A percentile compares a stretch with the other conserved stretches of the same genome.
Evolutionary conservation across 78 protist genomes (phyloP).

Genomic region (Pigoraptor vietnamica): DNA sequence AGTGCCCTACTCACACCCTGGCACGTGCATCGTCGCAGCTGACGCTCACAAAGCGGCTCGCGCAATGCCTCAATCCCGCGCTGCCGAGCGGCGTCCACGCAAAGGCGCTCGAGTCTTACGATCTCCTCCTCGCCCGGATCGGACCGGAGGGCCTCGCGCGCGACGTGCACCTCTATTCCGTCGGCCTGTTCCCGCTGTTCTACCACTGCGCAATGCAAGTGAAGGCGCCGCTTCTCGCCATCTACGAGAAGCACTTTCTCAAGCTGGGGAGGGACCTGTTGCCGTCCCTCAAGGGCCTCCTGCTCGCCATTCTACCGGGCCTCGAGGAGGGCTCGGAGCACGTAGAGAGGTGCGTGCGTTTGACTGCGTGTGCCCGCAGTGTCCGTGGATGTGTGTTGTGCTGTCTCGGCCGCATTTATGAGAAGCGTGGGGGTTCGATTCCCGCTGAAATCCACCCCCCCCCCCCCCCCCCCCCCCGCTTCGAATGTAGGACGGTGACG

Average conservation of each 20-base stretch:
- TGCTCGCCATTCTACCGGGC: slow-evolving; percentile 31
- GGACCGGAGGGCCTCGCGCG: slow-evolving; percentile 7
- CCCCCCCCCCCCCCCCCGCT: too few relatives aligned
- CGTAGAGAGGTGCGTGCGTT: not conserved
- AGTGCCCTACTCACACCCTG: too few relatives aligned
- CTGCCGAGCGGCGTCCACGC: slow-evolving; percentile 49
- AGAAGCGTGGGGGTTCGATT: not conserved
- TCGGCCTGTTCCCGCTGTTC: slow-evolving; percentile 34
- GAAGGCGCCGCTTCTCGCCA: slow-evolving; percentile 26
- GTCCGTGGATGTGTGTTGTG: not conserved
- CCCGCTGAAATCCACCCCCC: too few relatives aligned
- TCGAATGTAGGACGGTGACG: not conserved
- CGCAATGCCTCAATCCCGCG: slow-evolving; percentile 39
- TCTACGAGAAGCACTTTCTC: slow-evolving; percentile 30
- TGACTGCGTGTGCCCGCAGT: not conserved
- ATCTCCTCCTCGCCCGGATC: slow-evolving; percentile 13
- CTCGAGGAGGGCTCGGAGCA: slow-evolving; percentile 21
- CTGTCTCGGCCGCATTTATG: not conserved
- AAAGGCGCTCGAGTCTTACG: slow-evolving; percentile 41
- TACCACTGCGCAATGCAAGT: slow-evolving; percentile 30
- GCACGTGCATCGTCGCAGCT: too few relatives aligned
- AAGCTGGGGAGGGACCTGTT: slow-evolving; percentile 15
- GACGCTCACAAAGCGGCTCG: slow-evolving; percentile 29
- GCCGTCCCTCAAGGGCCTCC: slow-evolving; percentile 40
- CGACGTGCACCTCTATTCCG: slow-evolving; percentile 32